phyloP scores from a whole-genome alignment of 306 rosid species.

The Cajanus cajan region DNA sequence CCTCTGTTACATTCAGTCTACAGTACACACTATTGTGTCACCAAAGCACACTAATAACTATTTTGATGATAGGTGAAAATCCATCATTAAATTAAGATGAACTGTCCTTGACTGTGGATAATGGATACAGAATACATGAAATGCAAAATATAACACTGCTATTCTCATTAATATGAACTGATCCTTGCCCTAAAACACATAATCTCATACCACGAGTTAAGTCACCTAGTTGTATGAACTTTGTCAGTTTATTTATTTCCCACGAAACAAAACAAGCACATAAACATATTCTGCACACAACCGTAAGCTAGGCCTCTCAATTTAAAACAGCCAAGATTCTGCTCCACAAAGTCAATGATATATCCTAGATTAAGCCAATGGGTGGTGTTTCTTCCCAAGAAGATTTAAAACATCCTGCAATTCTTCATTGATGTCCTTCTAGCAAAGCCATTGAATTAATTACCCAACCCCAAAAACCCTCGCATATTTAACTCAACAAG shows the following conservation, averaged over 20 bases:
- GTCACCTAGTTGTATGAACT: neutral
- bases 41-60: neutral
- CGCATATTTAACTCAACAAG: neutral
- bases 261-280: neutral
- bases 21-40: neutral
- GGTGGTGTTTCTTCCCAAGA: neutral
- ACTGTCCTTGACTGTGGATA: neutral
- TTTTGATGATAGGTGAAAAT: neutral
- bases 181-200: neutral
- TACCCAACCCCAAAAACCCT: neutral
- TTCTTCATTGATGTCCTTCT: neutral
- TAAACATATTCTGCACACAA: neutral
- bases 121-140: neutral
- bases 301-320: neutral
- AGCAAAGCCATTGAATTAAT: neutral
- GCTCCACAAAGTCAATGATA: neutral
- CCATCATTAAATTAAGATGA: neutral
- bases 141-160: neutral
- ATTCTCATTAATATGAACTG: neutral
- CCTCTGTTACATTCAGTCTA: neutral
- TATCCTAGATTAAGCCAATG: neutral
- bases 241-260: neutral
- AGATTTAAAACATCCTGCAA: neutral
- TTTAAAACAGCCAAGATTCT: neutral
- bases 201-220: neutral